Conservation (phyloP, 2,329 filamentous ascomycete genomes). For the Sporothrix schenckii region DNA sequence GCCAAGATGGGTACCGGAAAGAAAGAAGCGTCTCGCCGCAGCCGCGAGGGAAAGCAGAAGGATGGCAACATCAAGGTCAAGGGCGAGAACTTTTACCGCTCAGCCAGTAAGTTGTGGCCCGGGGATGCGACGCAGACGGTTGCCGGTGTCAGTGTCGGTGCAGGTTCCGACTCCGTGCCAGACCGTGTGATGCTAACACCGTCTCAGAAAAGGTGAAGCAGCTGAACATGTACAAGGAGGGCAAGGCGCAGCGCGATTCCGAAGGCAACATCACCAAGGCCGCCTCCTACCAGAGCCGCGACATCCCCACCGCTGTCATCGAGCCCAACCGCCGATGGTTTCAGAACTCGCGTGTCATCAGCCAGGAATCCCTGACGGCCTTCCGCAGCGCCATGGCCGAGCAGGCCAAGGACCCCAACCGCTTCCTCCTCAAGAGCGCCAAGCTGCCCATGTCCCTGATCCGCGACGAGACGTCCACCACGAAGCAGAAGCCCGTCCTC, state of each 20-base stretch:
- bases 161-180: no score
- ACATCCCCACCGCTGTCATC: constrained; percentile 79
- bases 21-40: constrained; percentile 82
- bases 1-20: constrained; percentile 53
- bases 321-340: constrained; percentile 99
- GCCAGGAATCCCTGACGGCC: constrained; percentile 68
- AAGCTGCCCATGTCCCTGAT: constrained; percentile 97
- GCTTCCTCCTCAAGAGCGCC: constrained; percentile 93
- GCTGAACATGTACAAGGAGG: constrained; percentile 76
- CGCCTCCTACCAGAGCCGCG: constrained; percentile 63
- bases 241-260: constrained; percentile 79
- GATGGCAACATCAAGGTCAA: constrained; percentile 93
- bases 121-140: not conserved
- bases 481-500: constrained; percentile 63
- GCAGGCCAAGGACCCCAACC: constrained; percentile 86
- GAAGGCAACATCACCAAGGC: constrained; percentile 77
- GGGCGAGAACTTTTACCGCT: constrained; percentile 97
- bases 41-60: constrained; percentile 79
- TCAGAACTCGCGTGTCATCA: constrained; percentile 86
- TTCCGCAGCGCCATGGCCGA: constrained; percentile 93
- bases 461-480: constrained; percentile 64
- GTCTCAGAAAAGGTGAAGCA: constrained; percentile 44
- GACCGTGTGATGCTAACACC: constrained; percentile 13
- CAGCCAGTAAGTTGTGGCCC: constrained; percentile 34
- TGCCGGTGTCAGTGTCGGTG: no score